These are phyloP conservation scores for Chlorella sp. DNA, from an alignment of 139 green algal genomes.

Conservation along the genomic window DNA sequence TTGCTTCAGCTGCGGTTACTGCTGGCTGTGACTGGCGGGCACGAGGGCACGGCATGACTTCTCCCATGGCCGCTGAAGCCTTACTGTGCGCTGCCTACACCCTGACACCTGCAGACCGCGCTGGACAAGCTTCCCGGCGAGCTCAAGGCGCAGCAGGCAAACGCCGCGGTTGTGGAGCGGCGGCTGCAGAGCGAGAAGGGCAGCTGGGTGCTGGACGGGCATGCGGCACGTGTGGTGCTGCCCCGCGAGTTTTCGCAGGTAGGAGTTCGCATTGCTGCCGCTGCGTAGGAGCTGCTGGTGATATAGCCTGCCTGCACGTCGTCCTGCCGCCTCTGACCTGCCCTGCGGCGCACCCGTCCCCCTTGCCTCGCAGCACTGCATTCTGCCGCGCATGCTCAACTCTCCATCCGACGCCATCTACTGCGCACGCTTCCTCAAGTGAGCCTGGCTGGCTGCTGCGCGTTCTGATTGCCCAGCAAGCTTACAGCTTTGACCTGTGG, in stretches of 20 bases:
- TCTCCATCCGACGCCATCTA: conserved; percentile 68
- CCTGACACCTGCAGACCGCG: conserved; percentile 37
- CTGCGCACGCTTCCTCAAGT: conserved; percentile 58
- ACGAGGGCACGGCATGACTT: not conserved
- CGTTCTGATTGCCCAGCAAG: too few relatives aligned
- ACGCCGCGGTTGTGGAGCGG: conserved; percentile 41
- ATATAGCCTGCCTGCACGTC: not conserved
- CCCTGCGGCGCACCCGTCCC: not conserved
- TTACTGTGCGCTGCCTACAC: not conserved
- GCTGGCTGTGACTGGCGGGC: not conserved
- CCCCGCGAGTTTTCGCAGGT: conserved; percentile 28
- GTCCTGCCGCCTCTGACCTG: not conserved
- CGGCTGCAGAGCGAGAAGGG: conserved; percentile 33
- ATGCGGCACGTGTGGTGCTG: not conserved
- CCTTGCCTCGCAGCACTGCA: conserved; percentile 49
- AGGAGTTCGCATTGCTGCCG: not conserved
- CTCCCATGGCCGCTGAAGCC: not conserved
- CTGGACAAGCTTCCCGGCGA: conserved; percentile 54
- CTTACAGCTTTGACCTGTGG: too few relatives aligned
- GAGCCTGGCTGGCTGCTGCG: not conserved
- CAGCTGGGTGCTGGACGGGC: conserved; percentile 5
- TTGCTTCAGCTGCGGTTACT: too few relatives aligned
- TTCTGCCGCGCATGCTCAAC: conserved; percentile 66
- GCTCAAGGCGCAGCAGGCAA: conserved; percentile 50
- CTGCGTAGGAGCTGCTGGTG: not conserved